A percentile compares a stretch with the other conserved stretches of the same genome.
Evolutionary conservation across 2,329 filamentous ascomycete genomes (phyloP).

Genomic region (Neocatenulostroma microsporum): DNA sequence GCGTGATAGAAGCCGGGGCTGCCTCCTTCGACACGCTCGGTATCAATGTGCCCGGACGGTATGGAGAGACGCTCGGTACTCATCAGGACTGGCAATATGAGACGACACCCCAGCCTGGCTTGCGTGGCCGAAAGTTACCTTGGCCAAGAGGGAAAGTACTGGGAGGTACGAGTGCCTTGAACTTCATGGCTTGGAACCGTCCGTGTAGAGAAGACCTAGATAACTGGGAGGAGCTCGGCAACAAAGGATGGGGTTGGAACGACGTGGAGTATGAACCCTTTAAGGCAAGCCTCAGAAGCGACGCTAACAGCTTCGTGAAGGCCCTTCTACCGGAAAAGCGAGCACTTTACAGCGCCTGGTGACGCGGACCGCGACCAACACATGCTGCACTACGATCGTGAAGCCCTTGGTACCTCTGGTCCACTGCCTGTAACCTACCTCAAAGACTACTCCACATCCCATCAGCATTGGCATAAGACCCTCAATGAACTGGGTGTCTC

Average conservation of each 20-base stretch:
- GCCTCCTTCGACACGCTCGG: constrained; percentile 5
- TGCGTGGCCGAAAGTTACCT: background rate
- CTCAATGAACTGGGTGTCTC: constrained; percentile 6
- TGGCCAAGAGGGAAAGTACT: constrained; percentile 11
- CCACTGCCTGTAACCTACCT: constrained; percentile 5
- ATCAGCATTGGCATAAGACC: constrained; percentile 7
- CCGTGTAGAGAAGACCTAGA: constrained; percentile 15
- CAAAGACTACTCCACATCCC: constrained; percentile 7
- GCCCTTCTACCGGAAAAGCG: constrained; percentile 25
- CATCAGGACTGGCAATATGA: constrained; percentile 6
- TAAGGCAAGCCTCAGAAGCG: background rate
- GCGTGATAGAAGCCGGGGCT: constrained; percentile 20
- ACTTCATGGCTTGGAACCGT: constrained; percentile 11
- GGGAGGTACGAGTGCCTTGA: constrained; percentile 11
- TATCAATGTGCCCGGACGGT: constrained; percentile 5
- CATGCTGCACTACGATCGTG: background rate
- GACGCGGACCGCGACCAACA: constrained; percentile 3
- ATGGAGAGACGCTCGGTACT: background rate
- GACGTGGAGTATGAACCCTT: constrained; percentile 12
- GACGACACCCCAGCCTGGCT: constrained; percentile 1
- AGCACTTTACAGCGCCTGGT: constrained; percentile 22
- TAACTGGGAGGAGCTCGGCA: constrained; percentile 27
- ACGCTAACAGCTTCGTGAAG: background rate
- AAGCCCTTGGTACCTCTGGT: constrained; percentile 3
- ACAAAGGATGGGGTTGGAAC: constrained; percentile 26